Evolutionary conservation across 352 stramenopile genomes (phyloP).

Genomic region (Globisporangium lucens): DNA sequence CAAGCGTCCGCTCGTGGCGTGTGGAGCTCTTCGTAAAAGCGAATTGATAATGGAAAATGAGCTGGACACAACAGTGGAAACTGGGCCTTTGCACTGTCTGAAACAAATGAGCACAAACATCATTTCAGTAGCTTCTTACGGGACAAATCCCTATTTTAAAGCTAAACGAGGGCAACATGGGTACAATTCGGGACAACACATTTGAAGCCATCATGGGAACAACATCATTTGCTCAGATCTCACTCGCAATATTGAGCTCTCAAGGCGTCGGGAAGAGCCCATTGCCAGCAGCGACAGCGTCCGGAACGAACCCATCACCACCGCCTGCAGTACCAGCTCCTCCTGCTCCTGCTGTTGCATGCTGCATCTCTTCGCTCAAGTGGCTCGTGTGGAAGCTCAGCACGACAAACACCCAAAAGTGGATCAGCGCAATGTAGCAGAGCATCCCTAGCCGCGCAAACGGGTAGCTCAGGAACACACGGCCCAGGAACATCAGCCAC

Average conservation of each 20-base stretch:
- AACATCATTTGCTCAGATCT: not conserved
- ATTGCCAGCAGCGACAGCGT: not conserved
- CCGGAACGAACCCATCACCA: not conserved
- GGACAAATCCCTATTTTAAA: not conserved
- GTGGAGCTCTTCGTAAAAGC: not conserved
- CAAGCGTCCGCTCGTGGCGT: not conserved
- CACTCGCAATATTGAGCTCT: constrained; percentile 3
- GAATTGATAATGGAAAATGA: not conserved
- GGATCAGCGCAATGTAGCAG: constrained; percentile 76
- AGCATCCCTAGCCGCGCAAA: constrained; percentile 72
- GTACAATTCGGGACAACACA: constrained; percentile 9
- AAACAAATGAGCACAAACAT: not conserved
- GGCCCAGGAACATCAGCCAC: constrained; percentile 74
- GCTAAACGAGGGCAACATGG: constrained; percentile 2
- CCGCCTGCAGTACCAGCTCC: constrained; percentile 20
- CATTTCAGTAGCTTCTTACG: not conserved
- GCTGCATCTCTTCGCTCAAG: constrained; percentile 71
- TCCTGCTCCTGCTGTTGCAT: constrained; percentile 18
- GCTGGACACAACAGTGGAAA: not conserved
- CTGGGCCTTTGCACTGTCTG: not conserved
- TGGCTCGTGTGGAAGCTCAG: constrained; percentile 88
- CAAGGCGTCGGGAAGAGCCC: constrained; percentile 13
- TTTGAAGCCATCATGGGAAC: not conserved
- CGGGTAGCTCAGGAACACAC: constrained; percentile 71
- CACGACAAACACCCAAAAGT: constrained; percentile 85